Evolutionary conservation across 2,329 filamentous ascomycete species (phyloP).

Genomic region (Hymenoscyphus salicellus): DNA sequence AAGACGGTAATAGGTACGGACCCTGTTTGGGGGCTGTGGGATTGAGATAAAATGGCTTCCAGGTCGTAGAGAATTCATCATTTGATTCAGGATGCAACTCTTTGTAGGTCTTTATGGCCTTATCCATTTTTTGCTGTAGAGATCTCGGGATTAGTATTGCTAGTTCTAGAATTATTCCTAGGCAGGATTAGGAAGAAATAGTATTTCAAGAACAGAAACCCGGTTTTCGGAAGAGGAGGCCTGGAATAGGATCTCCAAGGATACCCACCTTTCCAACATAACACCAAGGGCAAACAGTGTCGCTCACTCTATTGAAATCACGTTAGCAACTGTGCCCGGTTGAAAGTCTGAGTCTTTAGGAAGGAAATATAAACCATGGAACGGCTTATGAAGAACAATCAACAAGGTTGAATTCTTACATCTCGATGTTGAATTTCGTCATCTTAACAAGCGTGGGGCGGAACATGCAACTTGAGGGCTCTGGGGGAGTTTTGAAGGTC

Average conservation of each 20-base stretch:
- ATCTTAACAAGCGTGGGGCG: constrained; percentile 45
- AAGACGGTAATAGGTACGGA: background rate
- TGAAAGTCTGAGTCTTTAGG: background rate
- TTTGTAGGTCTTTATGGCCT: constrained; percentile 66
- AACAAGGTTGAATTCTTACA: constrained; percentile 35
- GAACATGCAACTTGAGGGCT: constrained; percentile 22
- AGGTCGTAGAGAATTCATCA: constrained; percentile 71
- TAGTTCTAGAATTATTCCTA: too few species aligned
- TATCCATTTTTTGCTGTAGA: constrained; percentile 59
- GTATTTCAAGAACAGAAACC: too few species aligned
- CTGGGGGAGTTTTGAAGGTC: background rate
- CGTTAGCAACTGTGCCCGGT: background rate
- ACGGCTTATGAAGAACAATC: background rate
- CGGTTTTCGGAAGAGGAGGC: too few species aligned
- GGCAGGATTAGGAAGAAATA: too few species aligned
- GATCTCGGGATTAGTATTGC: too few species aligned
- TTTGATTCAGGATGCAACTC: constrained; percentile 56
- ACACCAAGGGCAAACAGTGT: constrained; percentile 77
- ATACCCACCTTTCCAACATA: constrained; percentile 64
- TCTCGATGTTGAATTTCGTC: constrained; percentile 72
- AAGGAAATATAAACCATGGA: too few species aligned
- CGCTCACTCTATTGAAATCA: constrained; percentile 52
- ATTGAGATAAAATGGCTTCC: constrained; percentile 80
- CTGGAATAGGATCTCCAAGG: too few species aligned
- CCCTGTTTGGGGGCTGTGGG: constrained; percentile 56